Evolutionary conservation across 2,329 filamentous ascomycete genomes (phyloP), one percentile per base, ranked within the genome.

Genomic region (Trematosphaeria pertusa): DNA sequence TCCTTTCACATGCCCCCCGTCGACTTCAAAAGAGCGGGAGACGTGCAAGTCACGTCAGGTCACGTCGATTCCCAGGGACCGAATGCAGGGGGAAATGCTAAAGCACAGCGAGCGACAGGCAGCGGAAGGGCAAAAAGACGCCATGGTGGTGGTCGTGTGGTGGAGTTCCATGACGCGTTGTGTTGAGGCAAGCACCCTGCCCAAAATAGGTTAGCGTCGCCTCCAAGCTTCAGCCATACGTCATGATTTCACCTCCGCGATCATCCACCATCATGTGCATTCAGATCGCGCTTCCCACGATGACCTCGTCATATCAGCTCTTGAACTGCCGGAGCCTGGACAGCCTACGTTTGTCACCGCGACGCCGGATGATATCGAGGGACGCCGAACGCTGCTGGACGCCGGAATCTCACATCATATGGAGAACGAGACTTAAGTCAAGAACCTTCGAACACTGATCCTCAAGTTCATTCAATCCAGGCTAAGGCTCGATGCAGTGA

Each of bases 211-310:
- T 45, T 59, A 62, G 58, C 38, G 50, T 26, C 5, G 35, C 4
- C n/a, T 9, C 37, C 43, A 58, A 59, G 61, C 53, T 46, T 59
- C 39, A 12, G 15, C 12, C 42, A 61, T 56, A 67, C 64, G 64
- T 69, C 65, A 69, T 51, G 46, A 65, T 46, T 58, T 45, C 33
- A 22, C 35, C 11, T 32, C 24, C 11, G 33, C 42, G 41, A 56
- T 57, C 53, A 48, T 18, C 34, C 34, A n/a, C 20, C 35, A 34
- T 14, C 35, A 34, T 28, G 18, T 20, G 36, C 14, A 11, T 10
- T 22, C 21, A 20, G 26, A 14, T 11, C 15, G 18, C 18, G 22
- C 37, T 3, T 15, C 14, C 14, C n/a, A n/a, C n/a, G n/a, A n/a
- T n/a, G n/a, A n/a, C n/a, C n/a, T n/a, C n/a, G n/a, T n/a, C n/a